These are phyloP conservation scores for Botryotinia calthae DNA, from an alignment of 2,329 filamentous ascomycete species.

Conservation along the genomic window DNA sequence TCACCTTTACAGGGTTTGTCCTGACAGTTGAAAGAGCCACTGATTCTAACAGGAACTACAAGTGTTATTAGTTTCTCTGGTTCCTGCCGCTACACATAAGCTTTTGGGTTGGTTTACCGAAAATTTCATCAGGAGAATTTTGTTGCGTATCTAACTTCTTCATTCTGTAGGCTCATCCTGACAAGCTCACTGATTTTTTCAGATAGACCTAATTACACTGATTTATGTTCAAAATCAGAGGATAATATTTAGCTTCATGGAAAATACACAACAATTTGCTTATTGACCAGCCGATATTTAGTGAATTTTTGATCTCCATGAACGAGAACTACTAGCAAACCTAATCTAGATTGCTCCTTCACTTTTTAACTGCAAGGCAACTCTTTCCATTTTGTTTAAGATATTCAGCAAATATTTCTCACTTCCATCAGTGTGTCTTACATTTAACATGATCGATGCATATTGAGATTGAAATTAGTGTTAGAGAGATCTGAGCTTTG, in stretches of 20 bases:
- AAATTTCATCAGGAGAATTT: neutral
- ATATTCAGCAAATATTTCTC: neutral
- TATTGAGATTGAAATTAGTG: neutral
- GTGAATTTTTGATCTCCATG: neutral
- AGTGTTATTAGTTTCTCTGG: too few relatives aligned
- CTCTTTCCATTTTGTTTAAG: accelerated
- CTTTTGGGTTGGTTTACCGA: too few relatives aligned
- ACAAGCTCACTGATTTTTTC: neutral
- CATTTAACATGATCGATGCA: neutral
- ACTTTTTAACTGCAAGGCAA: neutral
- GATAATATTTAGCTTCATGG: too few relatives aligned
- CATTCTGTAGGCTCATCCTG: neutral
- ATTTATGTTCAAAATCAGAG: too few relatives aligned
- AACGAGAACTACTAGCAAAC: neutral
- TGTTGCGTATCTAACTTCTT: neutral
- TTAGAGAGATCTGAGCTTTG: neutral
- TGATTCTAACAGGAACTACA: neutral
- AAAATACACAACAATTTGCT: neutral
- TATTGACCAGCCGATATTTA: neutral
- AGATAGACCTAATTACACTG: too few relatives aligned
- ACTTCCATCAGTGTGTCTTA: neutral
- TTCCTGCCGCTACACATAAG: neutral
- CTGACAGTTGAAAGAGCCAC: neutral
- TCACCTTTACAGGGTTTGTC: neutral
- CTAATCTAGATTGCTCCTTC: neutral